Conservation (phyloP, 2,329 filamentous ascomycete species). For the Coleophoma crateriformis region DNA sequence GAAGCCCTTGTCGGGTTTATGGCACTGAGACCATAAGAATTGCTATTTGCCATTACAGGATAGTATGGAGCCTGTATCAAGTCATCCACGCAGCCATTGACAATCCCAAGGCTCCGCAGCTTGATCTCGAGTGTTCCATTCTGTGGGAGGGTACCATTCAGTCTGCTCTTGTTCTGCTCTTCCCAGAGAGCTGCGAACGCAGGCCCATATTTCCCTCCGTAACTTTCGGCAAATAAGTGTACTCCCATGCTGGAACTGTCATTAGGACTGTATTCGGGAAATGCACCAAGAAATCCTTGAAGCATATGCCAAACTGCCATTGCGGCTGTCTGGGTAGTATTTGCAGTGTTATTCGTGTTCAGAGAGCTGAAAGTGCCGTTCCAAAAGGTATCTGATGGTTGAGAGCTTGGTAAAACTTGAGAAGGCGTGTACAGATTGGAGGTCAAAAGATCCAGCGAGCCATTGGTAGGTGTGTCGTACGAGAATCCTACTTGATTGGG, state of each 20-base stretch:
- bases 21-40: constrained; percentile 58
- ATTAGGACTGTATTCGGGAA: constrained; percentile 46
- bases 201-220: constrained; percentile 66
- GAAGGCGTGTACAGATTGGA: constrained; percentile 34
- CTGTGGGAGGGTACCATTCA: constrained; percentile 40
- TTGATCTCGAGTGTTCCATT: constrained; percentile 53
- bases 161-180: constrained; percentile 53
- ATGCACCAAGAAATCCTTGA: constrained; percentile 52
- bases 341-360: constrained; percentile 36
- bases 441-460: constrained; percentile 45
- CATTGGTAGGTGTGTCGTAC: constrained; percentile 58
- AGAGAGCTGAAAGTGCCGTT: constrained; percentile 63
- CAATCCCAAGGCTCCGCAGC: constrained; percentile 59
- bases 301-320: constrained; percentile 53
- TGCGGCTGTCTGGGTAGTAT: constrained; percentile 46
- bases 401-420: constrained; percentile 21
- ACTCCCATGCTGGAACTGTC: constrained; percentile 51
- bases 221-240: constrained; percentile 64
- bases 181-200: constrained; percentile 54
- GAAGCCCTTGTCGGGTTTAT: constrained; percentile 46
- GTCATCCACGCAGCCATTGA: constrained; percentile 67
- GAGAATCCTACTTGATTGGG: constrained; percentile 67
- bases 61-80: constrained; percentile 53
- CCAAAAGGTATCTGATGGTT: constrained; percentile 31
- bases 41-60: constrained; percentile 53